A percentile compares a stretch with the other conserved stretches of the same genome.
phyloP scores from a whole-genome alignment of 805 yeast genomes.

The Metschnikowia arizonensis region DNA sequence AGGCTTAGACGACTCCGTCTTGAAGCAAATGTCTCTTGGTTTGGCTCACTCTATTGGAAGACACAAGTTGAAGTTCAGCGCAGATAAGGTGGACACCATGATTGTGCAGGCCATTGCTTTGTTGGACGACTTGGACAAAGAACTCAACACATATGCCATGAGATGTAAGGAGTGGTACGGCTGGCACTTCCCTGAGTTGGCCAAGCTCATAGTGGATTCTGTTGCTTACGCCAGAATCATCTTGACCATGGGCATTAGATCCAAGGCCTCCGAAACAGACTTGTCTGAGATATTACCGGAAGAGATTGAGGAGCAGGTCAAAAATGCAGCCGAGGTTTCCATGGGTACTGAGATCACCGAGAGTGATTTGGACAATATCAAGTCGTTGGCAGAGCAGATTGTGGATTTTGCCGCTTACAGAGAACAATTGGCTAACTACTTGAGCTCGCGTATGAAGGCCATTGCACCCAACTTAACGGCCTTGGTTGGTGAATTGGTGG shows the following conservation, averaged over 20 bases:
- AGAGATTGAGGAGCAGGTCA: constrained; percentile 56
- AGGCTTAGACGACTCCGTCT: constrained; percentile 79
- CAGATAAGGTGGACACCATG: constrained; percentile 99
- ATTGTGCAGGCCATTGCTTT: constrained; percentile 98
- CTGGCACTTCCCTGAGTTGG: constrained; percentile 99
- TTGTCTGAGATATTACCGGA: constrained; percentile 50
- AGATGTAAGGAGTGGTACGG: constrained; percentile 99
- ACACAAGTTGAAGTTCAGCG: constrained; percentile 94
- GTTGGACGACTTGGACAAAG: constrained; percentile 95
- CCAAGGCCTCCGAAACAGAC: constrained; percentile 87
- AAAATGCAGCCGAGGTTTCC: constrained; percentile 95
- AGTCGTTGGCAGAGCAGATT: constrained; percentile 90
- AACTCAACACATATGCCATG: constrained; percentile 97
- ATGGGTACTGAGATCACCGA: constrained; percentile 99
- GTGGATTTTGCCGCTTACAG: constrained; percentile 95
- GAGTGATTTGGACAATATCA: constrained; percentile 80
- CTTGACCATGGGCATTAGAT: constrained; percentile 88
- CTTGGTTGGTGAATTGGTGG: constrained; percentile 97
- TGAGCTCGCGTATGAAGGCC: constrained; percentile 94
- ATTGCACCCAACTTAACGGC: constrained; percentile 97
- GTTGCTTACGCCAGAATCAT: constrained; percentile 94
- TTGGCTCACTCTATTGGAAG: constrained; percentile 98
- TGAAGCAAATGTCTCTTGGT: constrained; percentile 95
- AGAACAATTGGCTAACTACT: constrained; percentile 89
- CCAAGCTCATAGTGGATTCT: constrained; percentile 93